Evolutionary conservation across 768 basidiomycete species (phyloP).

Genomic region (Boletus subparvulus): DNA sequence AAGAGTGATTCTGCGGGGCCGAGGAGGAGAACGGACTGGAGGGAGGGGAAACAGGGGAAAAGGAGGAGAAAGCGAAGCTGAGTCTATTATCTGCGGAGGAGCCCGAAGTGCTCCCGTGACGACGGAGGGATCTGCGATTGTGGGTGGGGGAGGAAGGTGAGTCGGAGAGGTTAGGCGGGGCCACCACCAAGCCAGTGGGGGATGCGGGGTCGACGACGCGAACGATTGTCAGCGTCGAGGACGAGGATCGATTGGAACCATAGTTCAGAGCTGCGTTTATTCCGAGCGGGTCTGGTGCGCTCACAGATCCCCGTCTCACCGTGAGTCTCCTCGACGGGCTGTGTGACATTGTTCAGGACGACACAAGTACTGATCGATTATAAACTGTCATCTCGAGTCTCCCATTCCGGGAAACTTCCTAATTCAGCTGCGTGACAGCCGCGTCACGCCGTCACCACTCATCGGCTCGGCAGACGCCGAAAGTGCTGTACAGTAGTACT

Average conservation of each 20-base stretch:
- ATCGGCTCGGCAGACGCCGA: slow-evolving; percentile 17
- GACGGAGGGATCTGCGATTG: slow-evolving; percentile 33
- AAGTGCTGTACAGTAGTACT: slow-evolving; percentile 20
- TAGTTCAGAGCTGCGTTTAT: slow-evolving; percentile 51
- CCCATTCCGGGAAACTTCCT: background rate
- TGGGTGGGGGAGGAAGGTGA: slow-evolving; percentile 25
- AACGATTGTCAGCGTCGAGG: slow-evolving; percentile 72
- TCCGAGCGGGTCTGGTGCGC: slow-evolving; percentile 69
- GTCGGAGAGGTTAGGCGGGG: slow-evolving; percentile 26
- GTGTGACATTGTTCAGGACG: slow-evolving; percentile 17
- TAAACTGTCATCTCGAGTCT: background rate
- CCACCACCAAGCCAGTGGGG: slow-evolving; percentile 16
- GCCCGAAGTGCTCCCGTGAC: slow-evolving; percentile 31
- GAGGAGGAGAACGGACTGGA: slow-evolving; percentile 22
- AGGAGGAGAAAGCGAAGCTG: slow-evolving; percentile 69
- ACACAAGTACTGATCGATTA: slow-evolving; percentile 1
- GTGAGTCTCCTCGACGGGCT: slow-evolving; percentile 38
- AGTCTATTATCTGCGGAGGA: slow-evolving; percentile 38
- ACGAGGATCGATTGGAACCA: slow-evolving; percentile 53
- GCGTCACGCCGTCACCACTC: background rate
- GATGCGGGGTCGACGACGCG: slow-evolving; percentile 48
- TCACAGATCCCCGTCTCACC: slow-evolving; percentile 62
- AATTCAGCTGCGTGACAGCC: slow-evolving; percentile 1
- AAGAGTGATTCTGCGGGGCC: slow-evolving; percentile 34
- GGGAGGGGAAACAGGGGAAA: slow-evolving; percentile 36